Base-by-base conservation (phyloP, 179 eudicot species). In the Nepenthes alata region DNA sequence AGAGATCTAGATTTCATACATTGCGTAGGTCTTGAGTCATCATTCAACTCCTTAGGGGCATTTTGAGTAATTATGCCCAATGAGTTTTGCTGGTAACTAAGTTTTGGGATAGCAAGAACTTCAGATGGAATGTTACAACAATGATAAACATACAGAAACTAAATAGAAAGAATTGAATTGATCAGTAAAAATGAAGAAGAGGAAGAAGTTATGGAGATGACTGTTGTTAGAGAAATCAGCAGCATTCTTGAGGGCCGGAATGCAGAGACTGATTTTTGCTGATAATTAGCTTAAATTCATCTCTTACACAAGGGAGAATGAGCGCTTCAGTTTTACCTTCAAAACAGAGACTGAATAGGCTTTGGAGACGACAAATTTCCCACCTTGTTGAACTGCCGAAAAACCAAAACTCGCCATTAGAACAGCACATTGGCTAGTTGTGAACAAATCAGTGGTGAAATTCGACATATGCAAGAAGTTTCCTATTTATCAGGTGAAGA, bases 371-470 rank as follows among this genome's bases (percentile, higher is more conserved):
- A 54, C 44, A 83, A 73, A 65, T 75, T 78, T 14, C 95, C 95
- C 63, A 93, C 95, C 55, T 77, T 64, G 69, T 85, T 85, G 75
- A 81, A 87, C 98, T 93, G 98, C 61, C 71, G 75, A 59, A 53
- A 61, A 10, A 73, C 51, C 44, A 68, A 47, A 58, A 58, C n/a
- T 10, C 3, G 38, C 58, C 58, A 55, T 35, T 35, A 55, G 37
- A 34, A 54, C 13, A 7, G n/a, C 8, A 11, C 1, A 3, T 11
- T 41, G 45, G 8, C 45, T 4, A 13, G 15, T 8, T n/a, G 4
- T 50, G 13, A 50, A 50, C 4, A 11, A 50, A 0, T 11, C n/a
- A 11, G 11, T 11, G 8, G 3, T 49, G 13, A 49, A 3, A n/a
- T 11, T 10, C 13, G 25, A 49, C 53, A 49, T 5, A 10, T 49